Percentiles rank a stretch among this genome's conserved stretches.
These are phyloP conservation scores for Gynostemma pentaphyllum DNA, from an alignment of 306 rosid genomes.

Conservation along the genomic window DNA sequence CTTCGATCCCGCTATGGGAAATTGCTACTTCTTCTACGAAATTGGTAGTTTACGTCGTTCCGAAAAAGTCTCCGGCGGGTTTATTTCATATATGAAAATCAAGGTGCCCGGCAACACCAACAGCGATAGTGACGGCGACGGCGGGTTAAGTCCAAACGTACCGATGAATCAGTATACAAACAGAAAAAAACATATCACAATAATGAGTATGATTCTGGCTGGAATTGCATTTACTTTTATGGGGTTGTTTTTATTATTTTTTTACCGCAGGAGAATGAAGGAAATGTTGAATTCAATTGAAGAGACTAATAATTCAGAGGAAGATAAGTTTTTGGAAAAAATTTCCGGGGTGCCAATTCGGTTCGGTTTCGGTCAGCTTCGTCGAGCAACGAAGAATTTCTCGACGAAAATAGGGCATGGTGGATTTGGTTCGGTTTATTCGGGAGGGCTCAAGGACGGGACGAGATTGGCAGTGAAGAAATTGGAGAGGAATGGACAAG, in stretches of 20 bases:
- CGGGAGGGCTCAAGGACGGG: conserved; percentile 38
- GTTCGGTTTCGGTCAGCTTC: conserved; percentile 28
- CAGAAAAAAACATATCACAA: conserved; percentile 17
- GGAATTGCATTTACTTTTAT: conserved; percentile 13
- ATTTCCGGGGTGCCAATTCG: conserved; percentile 37
- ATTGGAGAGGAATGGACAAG: conserved; percentile 21
- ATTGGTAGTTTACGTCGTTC: conserved; percentile 19
- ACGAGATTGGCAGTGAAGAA: conserved; percentile 27
- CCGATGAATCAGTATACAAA: neutral
- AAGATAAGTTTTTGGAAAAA: conserved; percentile 29
- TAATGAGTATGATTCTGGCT: conserved; percentile 17
- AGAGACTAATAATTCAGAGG: conserved; percentile 31
- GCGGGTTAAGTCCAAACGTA: neutral
- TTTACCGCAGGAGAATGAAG: conserved; percentile 17
- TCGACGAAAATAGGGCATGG: conserved; percentile 44
- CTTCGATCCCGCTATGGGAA: conserved; percentile 15
- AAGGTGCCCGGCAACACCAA: conserved; percentile 4
- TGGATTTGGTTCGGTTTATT: conserved; percentile 50
- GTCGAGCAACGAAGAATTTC: conserved; percentile 35
- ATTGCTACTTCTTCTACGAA: conserved; percentile 23
- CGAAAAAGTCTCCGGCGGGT: conserved; percentile 11
- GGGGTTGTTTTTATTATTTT: conserved; percentile 16
- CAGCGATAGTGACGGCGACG: neutral
- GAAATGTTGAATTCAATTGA: conserved; percentile 18
- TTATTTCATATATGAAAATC: conserved; percentile 13